Conservation (phyloP, 257 asterid species). For the Solanum sparsipilum region DNA sequence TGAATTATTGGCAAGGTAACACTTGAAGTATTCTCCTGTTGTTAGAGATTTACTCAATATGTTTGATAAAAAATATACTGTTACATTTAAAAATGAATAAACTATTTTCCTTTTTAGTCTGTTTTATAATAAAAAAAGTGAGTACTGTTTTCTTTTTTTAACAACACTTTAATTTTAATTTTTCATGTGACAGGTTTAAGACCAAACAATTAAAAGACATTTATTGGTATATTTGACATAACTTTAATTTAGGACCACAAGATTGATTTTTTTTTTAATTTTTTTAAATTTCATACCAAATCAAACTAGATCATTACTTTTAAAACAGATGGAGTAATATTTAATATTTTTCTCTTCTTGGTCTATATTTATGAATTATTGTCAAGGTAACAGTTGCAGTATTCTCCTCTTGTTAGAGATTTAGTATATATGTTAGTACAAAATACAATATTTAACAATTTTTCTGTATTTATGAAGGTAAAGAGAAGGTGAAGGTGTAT, state of each 20-base stretch:
- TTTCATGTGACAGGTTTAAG: not conserved
- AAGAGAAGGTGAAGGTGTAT: constrained; percentile 34
- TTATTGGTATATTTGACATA: no score
- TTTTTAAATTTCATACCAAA: not conserved
- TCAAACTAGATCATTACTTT: not conserved
- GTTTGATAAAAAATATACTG: no score
- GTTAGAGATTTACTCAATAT: not conserved
- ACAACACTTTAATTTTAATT: no score
- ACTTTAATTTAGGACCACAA: not conserved
- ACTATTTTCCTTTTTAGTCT: not conserved
- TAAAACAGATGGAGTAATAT: no score
- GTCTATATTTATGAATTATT: not conserved
- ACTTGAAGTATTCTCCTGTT: not conserved
- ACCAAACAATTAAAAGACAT: no score
- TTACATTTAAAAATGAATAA: no score
- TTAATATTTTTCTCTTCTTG: not conserved
- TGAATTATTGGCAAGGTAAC: constrained; percentile 51
- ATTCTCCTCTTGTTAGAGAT: not conserved
- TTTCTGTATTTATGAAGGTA: constrained; percentile 19
- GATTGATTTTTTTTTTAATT: no score
- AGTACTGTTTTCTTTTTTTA: no score
- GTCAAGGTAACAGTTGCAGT: not conserved
- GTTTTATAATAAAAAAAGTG: not conserved
- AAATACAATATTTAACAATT: no score
- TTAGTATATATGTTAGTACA: not conserved